These are phyloP conservation scores for Cryptosporidium sp. DNA, from an alignment of 169 alveolate genomes.

Conservation along the genomic window DNA sequence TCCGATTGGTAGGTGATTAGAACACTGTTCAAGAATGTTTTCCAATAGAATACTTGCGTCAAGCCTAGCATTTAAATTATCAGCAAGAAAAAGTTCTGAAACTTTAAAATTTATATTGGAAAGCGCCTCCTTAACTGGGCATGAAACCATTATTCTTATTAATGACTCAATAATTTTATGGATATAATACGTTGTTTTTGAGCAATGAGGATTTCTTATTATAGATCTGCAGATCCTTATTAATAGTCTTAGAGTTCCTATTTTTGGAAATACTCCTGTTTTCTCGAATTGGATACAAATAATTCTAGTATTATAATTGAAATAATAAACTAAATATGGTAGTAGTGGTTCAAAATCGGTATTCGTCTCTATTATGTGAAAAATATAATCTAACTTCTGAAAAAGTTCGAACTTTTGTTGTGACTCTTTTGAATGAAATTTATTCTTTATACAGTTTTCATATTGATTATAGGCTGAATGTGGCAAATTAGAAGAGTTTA, in stretches of 20 bases:
- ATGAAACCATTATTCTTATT: constrained; percentile 44
- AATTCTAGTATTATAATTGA: constrained; percentile 20
- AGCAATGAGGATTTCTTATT: constrained; percentile 29
- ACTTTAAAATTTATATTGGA: background rate
- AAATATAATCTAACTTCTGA: constrained; percentile 4
- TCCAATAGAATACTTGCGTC: constrained; percentile 51
- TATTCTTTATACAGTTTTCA: background rate
- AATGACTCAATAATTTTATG: constrained; percentile 49
- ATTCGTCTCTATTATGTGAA: constrained; percentile 26
- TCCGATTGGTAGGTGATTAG: constrained; percentile 37
- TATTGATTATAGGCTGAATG: background rate
- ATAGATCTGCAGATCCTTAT: constrained; percentile 20
- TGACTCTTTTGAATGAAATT: background rate
- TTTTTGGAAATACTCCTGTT: constrained; percentile 30
- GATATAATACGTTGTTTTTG: constrained; percentile 42
- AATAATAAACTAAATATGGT: constrained; percentile 37
- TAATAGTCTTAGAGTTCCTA: constrained; percentile 45
- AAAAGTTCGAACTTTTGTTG: background rate
- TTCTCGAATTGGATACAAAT: constrained; percentile 20
- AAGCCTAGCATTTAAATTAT: constrained; percentile 48
- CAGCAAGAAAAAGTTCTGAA: constrained; percentile 8
- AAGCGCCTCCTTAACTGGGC: constrained; percentile 5
- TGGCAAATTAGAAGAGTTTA: background rate
- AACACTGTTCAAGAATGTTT: constrained; percentile 15
- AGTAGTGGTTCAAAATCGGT: constrained; percentile 32